A percentile compares a stretch with the other conserved stretches of the same genome.
These are phyloP conservation scores for Epithele typhae DNA, from an alignment of 768 basidiomycete genomes.

Conservation along the genomic window DNA sequence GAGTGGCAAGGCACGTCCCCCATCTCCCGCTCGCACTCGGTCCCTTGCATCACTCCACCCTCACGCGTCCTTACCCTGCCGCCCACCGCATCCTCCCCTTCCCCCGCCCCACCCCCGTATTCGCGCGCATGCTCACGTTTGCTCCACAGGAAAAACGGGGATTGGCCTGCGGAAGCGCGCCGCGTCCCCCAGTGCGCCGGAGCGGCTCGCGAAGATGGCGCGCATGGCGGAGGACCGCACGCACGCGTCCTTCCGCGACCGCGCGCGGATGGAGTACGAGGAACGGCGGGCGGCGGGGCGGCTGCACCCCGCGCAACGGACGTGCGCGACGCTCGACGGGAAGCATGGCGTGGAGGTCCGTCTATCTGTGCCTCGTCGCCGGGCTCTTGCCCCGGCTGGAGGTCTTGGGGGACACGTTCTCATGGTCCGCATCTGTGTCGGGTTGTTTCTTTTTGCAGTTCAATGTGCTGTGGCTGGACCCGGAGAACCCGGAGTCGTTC, in stretches of 20 bases:
- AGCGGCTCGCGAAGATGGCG: conserved; percentile 70
- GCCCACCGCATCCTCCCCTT: neutral
- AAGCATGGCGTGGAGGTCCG: conserved; percentile 57
- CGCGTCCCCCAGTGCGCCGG: conserved; percentile 56
- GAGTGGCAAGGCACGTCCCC: conserved; percentile 73
- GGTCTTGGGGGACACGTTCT: neutral
- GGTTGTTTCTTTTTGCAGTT: conserved; percentile 43
- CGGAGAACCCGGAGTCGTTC: conserved; percentile 57
- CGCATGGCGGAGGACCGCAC: conserved; percentile 51
- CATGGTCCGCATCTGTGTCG: neutral
- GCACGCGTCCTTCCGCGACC: conserved; percentile 62
- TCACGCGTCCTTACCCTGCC: neutral
- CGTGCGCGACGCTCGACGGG: conserved; percentile 74
- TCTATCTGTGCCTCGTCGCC: conserved; percentile 30
- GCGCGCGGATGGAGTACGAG: conserved; percentile 69
- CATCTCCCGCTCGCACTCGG: neutral
- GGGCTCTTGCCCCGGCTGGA: neutral
- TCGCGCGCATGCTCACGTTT: neutral
- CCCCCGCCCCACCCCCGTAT: neutral
- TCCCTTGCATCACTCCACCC: neutral
- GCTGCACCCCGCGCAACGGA: conserved; percentile 67
- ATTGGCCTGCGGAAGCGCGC: conserved; percentile 70
- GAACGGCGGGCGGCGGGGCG: conserved; percentile 70
- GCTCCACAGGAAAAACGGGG: conserved; percentile 63
- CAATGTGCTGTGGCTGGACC: conserved; percentile 77